Conservation (phyloP, 1,139 yeast species). For the Yamadazyma jaroonii region DNA sequence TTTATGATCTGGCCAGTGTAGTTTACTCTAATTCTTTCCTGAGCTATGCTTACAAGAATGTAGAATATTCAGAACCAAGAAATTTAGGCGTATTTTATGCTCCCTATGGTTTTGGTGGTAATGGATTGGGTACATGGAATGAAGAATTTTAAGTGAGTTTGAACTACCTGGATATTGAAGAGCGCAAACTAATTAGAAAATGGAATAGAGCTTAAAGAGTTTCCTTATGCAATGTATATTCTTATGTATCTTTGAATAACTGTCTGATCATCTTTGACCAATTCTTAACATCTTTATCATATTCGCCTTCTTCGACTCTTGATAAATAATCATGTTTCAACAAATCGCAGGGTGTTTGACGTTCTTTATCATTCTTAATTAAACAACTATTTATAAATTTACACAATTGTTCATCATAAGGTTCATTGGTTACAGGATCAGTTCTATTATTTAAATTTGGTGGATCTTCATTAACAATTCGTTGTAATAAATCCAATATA, state of each 20-base stretch:
- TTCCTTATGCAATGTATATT: not conserved
- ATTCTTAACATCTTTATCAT: constrained; percentile 40
- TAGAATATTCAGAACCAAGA: too few relatives aligned
- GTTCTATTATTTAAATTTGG: constrained; percentile 52
- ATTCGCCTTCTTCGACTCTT: constrained; percentile 38
- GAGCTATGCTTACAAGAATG: too few relatives aligned
- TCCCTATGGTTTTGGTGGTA: too few relatives aligned
- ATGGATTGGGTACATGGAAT: too few relatives aligned
- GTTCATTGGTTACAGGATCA: constrained; percentile 23
- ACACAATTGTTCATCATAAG: constrained; percentile 46
- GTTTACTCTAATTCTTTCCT: too few relatives aligned
- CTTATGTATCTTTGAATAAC: constrained; percentile 10
- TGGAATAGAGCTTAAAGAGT: too few relatives aligned
- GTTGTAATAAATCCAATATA: constrained; percentile 81
- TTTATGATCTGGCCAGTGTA: too few relatives aligned
- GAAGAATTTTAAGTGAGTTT: too few relatives aligned
- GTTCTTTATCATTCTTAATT: constrained; percentile 56
- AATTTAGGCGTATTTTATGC: too few relatives aligned
- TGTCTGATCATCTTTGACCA: constrained; percentile 52
- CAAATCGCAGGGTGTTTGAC: constrained; percentile 64
- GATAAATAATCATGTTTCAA: constrained; percentile 38
- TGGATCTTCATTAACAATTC: constrained; percentile 91
- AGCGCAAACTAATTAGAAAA: too few relatives aligned
- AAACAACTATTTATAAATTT: constrained; percentile 69
- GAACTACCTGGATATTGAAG: too few relatives aligned